Evolutionary conservation across 129 eudicot species (phyloP), one percentile per base, ranked within the genome.

Genomic region (Sambucus nigra): DNA sequence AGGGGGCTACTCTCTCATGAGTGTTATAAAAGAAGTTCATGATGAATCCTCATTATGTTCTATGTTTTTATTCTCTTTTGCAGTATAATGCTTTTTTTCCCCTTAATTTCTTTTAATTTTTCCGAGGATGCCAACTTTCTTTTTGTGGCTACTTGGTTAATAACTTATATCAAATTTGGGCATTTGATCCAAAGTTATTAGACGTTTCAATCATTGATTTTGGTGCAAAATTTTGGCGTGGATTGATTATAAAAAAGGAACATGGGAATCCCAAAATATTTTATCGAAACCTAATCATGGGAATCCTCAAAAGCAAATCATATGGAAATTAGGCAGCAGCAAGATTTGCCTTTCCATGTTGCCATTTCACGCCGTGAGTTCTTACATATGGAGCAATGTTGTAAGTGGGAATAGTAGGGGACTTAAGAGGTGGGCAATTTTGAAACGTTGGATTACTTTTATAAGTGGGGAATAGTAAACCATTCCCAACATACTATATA

Each of bases 231-330:
- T 40, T 25, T 35, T 35, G 51, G 59, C 40, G 15, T 65, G 51
- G 51, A 39, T 35, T 35, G 54, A 62, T 65, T 63, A n/a, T n/a
- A n/a, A n/a, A n/a, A 55, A 65, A 65, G 70, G 32, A 26, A 51
- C 68, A 55, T 46, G 62, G 39, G 62, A 65, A 53, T 53, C 70
- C 70, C 70, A 41, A 60, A 20, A 40, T 7, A 52, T 25, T 28
- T 27, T 17, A 33, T 19, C 5, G 46, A 61, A 51, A 41, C 29
- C 13, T 61, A 63, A 69, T 61, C 57, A 69, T 62, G 50, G 62
- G 53, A 61, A 44, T 55, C 56, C 48, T 47, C 46, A 52, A 69
- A 69, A 69, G 64, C 52, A 61, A 53, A 47, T 53, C 35, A 39
- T 15, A 57, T 5, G 29, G 18, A 55, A 44, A 16, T 26, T 48